A percentile compares a stretch with the other conserved stretches of the same genome.
Conservation (phyloP, 2,329 filamentous ascomycete genomes). For the Elsinoe australis region DNA sequence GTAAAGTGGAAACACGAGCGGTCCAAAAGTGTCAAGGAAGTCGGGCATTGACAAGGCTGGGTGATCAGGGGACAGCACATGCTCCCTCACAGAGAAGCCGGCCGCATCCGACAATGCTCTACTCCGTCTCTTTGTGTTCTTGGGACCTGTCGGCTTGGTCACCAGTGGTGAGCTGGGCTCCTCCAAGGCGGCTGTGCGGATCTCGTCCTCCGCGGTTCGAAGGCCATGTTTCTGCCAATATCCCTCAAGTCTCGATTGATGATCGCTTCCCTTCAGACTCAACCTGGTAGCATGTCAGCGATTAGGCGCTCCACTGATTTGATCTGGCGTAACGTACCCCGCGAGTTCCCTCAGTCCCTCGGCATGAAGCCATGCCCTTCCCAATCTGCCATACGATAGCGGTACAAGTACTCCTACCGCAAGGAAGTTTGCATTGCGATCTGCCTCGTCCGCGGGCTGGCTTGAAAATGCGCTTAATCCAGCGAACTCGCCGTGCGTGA, state of each 20-base stretch:
- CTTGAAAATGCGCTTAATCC: conserved; percentile 91
- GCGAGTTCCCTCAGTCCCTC: conserved; percentile 67
- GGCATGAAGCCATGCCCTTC: conserved; percentile 83
- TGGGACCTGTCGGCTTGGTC: conserved; percentile 23
- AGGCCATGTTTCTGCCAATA: conserved; percentile 67
- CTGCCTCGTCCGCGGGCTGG: conserved; percentile 65
- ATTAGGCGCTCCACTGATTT: neutral
- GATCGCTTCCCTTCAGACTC: conserved; percentile 57
- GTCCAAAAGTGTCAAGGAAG: conserved; percentile 77
- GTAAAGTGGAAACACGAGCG: conserved; percentile 84
- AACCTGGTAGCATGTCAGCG: conserved; percentile 27
- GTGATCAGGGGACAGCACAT: conserved; percentile 68
- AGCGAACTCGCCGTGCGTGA: conserved; percentile 75
- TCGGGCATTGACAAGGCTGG: conserved; percentile 75
- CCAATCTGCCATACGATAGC: conserved; percentile 73
- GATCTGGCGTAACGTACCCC: conserved; percentile 42
- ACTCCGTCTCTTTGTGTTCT: conserved; percentile 57
- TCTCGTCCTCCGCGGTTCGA: neutral
- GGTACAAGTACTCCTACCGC: conserved; percentile 85
- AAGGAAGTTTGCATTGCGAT: conserved; percentile 85
- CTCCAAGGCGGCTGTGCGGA: conserved; percentile 23
- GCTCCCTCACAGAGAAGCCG: conserved; percentile 51
- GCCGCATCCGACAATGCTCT: conserved; percentile 46
- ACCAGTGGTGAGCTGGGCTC: conserved; percentile 18
- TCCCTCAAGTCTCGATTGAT: conserved; percentile 59